Evolutionary conservation across 2,329 filamentous ascomycete species (phyloP).

Genomic region (Aspergillus felis): DNA sequence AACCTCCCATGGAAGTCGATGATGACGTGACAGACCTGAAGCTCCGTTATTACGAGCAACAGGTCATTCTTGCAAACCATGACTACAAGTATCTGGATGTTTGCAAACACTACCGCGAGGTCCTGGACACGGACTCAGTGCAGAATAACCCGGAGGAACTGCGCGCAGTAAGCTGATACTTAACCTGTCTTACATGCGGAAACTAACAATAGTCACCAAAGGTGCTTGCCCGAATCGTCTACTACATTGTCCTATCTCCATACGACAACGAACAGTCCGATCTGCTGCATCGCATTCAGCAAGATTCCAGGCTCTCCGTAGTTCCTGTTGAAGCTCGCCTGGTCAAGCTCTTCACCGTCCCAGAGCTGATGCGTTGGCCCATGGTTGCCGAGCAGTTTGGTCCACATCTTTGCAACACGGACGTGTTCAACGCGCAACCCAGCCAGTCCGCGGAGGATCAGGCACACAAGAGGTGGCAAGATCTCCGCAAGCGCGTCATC

Average conservation of each 20-base stretch:
- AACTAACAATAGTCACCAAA: slow-evolving; percentile 35
- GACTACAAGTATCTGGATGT: slow-evolving; percentile 96
- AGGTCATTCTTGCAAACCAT: slow-evolving; percentile 92
- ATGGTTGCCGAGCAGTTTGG: slow-evolving; percentile 86
- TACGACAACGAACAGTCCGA: slow-evolving; percentile 99
- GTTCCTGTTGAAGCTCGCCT: slow-evolving; percentile 79
- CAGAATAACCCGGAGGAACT: slow-evolving; percentile 85
- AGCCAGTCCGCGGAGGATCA: slow-evolving; percentile 69
- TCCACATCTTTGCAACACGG: slow-evolving; percentile 78
- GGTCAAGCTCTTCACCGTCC: slow-evolving; percentile 89
- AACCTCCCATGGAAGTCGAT: slow-evolving; percentile 67
- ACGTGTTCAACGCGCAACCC: slow-evolving; percentile 73
- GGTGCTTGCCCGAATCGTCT: slow-evolving; percentile 92
- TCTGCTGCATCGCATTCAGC: slow-evolving; percentile 86
- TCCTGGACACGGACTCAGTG: slow-evolving; percentile 91
- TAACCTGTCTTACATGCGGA: not conserved
- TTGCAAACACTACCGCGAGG: slow-evolving; percentile 97
- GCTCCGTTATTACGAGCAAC: slow-evolving; percentile 93
- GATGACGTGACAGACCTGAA: slow-evolving; percentile 97
- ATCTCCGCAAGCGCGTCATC: slow-evolving; percentile 95
- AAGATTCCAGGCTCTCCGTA: slow-evolving; percentile 74
- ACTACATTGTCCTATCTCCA: slow-evolving; percentile 92
- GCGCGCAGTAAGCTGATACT: slow-evolving; percentile 64
- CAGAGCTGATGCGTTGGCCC: slow-evolving; percentile 98
- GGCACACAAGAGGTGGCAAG: slow-evolving; percentile 82